phyloP scores from a whole-genome alignment of 2,329 filamentous ascomycete species.

The Epicoccum nigrum region DNA sequence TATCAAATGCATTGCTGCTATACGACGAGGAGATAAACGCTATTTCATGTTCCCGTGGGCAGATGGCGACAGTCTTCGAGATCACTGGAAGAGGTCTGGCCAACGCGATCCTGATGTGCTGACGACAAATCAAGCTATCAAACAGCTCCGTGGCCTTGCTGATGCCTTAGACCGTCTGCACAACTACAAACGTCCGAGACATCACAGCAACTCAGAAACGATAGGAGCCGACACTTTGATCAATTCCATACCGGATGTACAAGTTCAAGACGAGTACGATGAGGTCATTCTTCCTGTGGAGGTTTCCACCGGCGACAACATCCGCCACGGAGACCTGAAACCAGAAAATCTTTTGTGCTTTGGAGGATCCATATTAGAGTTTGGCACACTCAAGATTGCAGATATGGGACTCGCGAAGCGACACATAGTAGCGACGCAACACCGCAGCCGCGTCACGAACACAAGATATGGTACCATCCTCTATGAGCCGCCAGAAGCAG shows the following conservation, averaged over 20 bases:
- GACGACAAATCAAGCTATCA: neutral
- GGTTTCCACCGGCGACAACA: neutral
- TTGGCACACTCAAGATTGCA: neutral
- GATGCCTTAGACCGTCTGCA: neutral
- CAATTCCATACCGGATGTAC: no score
- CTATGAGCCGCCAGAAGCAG: conserved; percentile 1
- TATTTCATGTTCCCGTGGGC: neutral
- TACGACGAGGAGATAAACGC: neutral
- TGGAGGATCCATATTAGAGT: neutral
- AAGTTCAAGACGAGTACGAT: neutral
- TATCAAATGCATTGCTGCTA: neutral
- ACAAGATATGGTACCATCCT: neutral
- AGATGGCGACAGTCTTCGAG: neutral
- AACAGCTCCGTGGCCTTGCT: neutral
- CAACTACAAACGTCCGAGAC: neutral
- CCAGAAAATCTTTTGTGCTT: conserved; percentile 48
- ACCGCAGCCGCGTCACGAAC: neutral
- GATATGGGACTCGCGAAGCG: neutral
- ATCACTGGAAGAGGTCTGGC: neutral
- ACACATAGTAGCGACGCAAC: neutral
- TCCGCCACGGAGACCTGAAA: conserved; percentile 46
- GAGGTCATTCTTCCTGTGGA: neutral
- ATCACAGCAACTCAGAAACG: no score
- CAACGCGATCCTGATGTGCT: neutral
- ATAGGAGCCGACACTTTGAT: neutral